A percentile compares a stretch with the other conserved stretches of the same genome.
Evolutionary conservation across 768 basidiomycete species (phyloP).

Genomic region (Asterophora lycoperdoides): DNA sequence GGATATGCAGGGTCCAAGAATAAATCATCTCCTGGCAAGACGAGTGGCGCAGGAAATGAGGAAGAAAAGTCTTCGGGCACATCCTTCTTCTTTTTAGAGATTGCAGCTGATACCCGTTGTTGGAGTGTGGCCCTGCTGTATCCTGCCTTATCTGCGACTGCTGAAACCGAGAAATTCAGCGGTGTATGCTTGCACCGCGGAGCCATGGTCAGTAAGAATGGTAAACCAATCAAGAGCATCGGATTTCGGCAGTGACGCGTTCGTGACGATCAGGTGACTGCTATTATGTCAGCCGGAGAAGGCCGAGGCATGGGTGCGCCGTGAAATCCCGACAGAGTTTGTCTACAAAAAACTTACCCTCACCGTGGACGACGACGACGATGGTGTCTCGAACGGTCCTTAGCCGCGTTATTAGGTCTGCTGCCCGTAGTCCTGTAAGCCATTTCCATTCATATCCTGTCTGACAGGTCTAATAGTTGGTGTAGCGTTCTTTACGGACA

Average conservation of each 20-base stretch:
- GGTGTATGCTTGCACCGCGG: neutral
- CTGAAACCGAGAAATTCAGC: constrained; percentile 4
- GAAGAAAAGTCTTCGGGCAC: neutral
- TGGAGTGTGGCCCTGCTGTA: neutral
- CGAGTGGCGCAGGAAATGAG: constrained; percentile 28
- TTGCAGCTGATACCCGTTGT: constrained; percentile 8
- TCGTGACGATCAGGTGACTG: constrained; percentile 1
- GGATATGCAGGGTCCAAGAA: constrained; percentile 31
- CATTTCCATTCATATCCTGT: neutral
- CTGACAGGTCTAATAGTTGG: neutral
- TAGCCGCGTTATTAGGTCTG: constrained; percentile 24
- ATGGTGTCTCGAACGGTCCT: constrained; percentile 31
- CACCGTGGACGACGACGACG: constrained; percentile 21
- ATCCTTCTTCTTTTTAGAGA: neutral
- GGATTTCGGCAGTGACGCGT: neutral
- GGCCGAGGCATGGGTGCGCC: constrained; percentile 12
- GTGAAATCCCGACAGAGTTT: constrained; percentile 16
- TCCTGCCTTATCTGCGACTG: neutral
- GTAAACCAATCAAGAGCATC: no score
- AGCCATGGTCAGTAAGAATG: no score
- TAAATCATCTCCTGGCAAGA: constrained; percentile 32
- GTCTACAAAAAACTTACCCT: constrained; percentile 14
- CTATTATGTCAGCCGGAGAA: constrained; percentile 9
- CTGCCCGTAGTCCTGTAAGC: constrained; percentile 19
- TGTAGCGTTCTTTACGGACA: constrained; percentile 41